Base-by-base conservation (phyloP, 768 basidiomycete genomes). In the Dioszegia hungarica region DNA sequence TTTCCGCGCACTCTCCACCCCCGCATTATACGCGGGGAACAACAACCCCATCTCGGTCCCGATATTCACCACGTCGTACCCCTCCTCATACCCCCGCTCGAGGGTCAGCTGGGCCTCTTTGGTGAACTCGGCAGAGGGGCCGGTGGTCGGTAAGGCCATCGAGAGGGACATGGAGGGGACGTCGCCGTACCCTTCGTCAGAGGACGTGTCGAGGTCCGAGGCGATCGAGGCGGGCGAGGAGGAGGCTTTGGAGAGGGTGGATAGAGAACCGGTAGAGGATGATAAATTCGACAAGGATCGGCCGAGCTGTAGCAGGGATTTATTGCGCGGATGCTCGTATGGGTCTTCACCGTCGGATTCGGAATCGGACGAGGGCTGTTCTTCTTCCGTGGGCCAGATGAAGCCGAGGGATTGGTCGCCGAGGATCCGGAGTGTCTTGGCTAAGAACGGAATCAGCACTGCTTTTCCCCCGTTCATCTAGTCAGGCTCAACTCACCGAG, bases 11-110 rank as follows among this genome's bases (percentile, higher is more conserved):
- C 85, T 81, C n/a, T 82, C 82, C 19, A 95, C 81, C 11, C 89
- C 83, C 25, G 97, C 94, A 67, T 97, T 98, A 68, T 87, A 89
- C 33, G 91, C 90, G 90, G 98, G 94, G 46, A 93, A 88, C 41
- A 99, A 82, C 40, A 94, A 95, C 79, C 94, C 91, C 58, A 98
- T 82, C 73, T 98, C 94, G 60, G 98, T 87, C 0, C 89, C 82
- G 1, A 92, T 91, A 74, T 95, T 91, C 64, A 94, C 90, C 43
- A 94, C 86, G 11, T 86, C 86, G 78, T 95, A 92, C 2, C 83
- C 86, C 77, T 99, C 94, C 9, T 85, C 81, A 75, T 94, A 93
- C 24, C 93, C 93, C 58, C 94, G 86, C 54, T 90, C 88, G 47
- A 99, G 82, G 19, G 90, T 91, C 60, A 86, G 86, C n/a, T 78